Percentiles rank a stretch among this genome's conserved stretches.
phyloP scores from a whole-genome alignment of 2,329 filamentous ascomycete species.

The Truncatella angustata region DNA sequence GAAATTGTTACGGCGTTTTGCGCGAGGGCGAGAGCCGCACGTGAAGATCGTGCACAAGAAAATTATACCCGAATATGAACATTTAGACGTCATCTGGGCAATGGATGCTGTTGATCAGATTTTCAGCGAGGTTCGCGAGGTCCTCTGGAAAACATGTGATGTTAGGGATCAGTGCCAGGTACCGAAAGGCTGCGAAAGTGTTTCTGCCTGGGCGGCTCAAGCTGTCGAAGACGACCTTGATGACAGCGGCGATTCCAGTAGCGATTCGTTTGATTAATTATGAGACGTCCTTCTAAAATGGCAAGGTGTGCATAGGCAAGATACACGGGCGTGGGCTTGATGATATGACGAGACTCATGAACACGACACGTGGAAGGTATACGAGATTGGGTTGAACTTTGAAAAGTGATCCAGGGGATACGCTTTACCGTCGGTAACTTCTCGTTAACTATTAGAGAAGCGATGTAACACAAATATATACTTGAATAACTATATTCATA shows the following conservation, averaged over 20 bases:
- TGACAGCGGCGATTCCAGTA: constrained; percentile 29
- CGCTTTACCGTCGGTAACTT: too few relatives aligned
- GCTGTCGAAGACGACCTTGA: constrained; percentile 13
- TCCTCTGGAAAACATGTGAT: constrained; percentile 77
- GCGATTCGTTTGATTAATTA: constrained; percentile 21
- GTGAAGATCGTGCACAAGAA: constrained; percentile 79
- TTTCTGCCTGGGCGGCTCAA: constrained; percentile 36
- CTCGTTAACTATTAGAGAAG: too few relatives aligned
- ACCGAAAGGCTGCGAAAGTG: constrained; percentile 61
- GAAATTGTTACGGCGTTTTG: constrained; percentile 70
- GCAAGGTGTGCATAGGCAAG: background rate
- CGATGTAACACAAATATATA: too few relatives aligned
- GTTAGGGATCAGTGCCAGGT: constrained; percentile 55
- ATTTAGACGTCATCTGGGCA: constrained; percentile 93
- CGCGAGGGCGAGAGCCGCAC: constrained; percentile 75
- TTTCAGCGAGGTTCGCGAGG: constrained; percentile 74
- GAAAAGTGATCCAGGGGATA: too few relatives aligned
- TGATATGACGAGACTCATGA: constrained; percentile 1
- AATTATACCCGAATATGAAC: constrained; percentile 84
- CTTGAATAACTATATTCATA: too few relatives aligned
- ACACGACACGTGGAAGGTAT: constrained; percentile 1
- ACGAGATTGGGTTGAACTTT: background rate
- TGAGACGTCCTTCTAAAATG: background rate
- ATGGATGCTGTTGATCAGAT: constrained; percentile 85
- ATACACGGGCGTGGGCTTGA: constrained; percentile 2